Conservation (phyloP, 2,329 filamentous ascomycete genomes). For the Aureobasidium zeae region DNA sequence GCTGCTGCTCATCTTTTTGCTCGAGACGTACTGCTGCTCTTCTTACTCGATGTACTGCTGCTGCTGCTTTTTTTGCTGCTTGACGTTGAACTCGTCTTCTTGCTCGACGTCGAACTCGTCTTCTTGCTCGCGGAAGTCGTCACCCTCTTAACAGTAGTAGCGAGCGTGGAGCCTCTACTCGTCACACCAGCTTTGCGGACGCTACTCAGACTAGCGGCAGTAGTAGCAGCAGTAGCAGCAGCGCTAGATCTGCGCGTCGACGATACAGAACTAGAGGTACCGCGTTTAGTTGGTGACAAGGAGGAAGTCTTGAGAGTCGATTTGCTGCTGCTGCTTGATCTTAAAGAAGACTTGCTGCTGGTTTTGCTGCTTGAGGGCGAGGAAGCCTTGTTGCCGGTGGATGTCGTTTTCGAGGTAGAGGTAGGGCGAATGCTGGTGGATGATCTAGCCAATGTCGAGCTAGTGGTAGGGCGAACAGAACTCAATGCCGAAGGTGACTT, state of each 20-base stretch:
- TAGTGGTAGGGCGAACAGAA: background rate
- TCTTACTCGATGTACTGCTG: background rate
- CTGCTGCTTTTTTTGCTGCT: background rate
- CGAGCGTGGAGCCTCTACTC: too few relatives aligned
- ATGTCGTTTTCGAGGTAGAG: background rate
- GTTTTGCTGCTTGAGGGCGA: background rate
- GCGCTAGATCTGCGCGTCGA: too few relatives aligned
- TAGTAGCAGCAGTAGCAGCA: too few relatives aligned
- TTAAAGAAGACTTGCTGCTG: background rate
- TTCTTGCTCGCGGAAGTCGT: background rate
- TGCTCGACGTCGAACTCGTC: background rate
- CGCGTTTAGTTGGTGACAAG: too few relatives aligned
- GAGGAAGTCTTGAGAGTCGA: background rate
- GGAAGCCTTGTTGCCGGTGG: background rate
- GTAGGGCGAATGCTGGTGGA: background rate
- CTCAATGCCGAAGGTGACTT: background rate
- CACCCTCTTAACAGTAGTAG: too few relatives aligned
- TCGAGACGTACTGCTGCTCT: background rate
- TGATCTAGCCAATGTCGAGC: background rate
- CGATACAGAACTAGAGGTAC: too few relatives aligned
- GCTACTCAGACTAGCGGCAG: too few relatives aligned
- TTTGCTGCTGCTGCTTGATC: background rate
- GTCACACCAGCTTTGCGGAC: too few relatives aligned
- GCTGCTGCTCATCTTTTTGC: background rate
- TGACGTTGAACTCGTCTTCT: too few relatives aligned